Evolutionary conservation across 108 stramenopile genomes (phyloP).

Genomic region (Thalassiosira profunda): DNA sequence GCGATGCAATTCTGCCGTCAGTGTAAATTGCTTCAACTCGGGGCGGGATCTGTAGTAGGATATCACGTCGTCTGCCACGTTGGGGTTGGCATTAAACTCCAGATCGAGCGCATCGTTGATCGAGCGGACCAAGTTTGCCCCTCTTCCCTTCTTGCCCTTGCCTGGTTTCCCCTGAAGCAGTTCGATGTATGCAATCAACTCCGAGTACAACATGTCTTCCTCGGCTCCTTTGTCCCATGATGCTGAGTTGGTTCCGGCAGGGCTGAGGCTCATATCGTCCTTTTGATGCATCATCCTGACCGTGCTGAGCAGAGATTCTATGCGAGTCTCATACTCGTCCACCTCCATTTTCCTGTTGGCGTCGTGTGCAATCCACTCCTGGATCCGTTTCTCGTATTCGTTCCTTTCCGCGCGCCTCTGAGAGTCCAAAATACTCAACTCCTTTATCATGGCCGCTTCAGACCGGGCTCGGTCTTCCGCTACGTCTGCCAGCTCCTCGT

Average conservation of each 20-base stretch:
- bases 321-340: slow-evolving; percentile 45
- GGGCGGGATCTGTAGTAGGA: slow-evolving; percentile 74
- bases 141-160: slow-evolving; percentile 6
- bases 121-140: slow-evolving; percentile 43
- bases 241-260: slow-evolving; percentile 2
- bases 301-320: slow-evolving; percentile 33
- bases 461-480: slow-evolving; percentile 62
- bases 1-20: slow-evolving; percentile 75
- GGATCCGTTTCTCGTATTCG: slow-evolving; percentile 43
- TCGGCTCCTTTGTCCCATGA: slow-evolving; percentile 36
- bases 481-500: slow-evolving; percentile 78
- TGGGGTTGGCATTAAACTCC: slow-evolving; percentile 76
- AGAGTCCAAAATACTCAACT: slow-evolving; percentile 60
- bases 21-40: slow-evolving; percentile 75
- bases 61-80: slow-evolving; percentile 71
- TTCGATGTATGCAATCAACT: slow-evolving; percentile 35
- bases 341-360: slow-evolving; percentile 33
- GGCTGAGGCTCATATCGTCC: not conserved
- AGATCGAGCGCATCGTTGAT: slow-evolving; percentile 69
- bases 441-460: slow-evolving; percentile 73
- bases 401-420: slow-evolving; percentile 39
- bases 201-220: slow-evolving; percentile 28
- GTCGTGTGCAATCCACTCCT: slow-evolving; percentile 50
- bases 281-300: slow-evolving; percentile 30
- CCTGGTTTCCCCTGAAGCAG: slow-evolving; percentile 17